Evolutionary conservation across 78 protist species (phyloP).

Genomic region (Mastigamoeba balamuthi): DNA sequence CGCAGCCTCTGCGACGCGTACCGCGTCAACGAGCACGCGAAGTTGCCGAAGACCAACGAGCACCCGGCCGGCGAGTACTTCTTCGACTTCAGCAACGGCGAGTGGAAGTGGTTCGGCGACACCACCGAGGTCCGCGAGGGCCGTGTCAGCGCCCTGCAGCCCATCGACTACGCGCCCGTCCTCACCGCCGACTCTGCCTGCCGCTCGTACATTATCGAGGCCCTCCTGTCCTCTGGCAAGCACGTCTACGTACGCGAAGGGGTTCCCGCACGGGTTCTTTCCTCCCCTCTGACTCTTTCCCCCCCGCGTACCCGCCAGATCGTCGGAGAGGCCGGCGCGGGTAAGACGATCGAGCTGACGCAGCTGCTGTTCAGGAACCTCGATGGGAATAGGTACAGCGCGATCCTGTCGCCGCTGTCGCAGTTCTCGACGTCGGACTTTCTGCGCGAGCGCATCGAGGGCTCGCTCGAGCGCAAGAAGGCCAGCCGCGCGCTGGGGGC

Average conservation of each 20-base stretch:
- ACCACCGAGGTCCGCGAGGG: neutral
- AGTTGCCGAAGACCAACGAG: neutral
- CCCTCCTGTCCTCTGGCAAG: neutral
- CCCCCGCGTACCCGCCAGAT: no score
- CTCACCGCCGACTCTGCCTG: conserved; percentile 65
- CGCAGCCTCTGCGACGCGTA: neutral
- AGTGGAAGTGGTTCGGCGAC: conserved; percentile 62
- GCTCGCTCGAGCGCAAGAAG: conserved; percentile 52
- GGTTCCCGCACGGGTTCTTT: neutral
- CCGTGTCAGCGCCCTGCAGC: neutral
- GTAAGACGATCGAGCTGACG: conserved; percentile 49
- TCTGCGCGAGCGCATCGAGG: conserved; percentile 70
- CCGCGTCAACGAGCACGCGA: no score
- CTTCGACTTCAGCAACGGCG: conserved; percentile 30
- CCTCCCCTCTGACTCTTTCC: no score
- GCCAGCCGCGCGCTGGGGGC: conserved; percentile 51
- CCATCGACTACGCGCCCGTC: conserved; percentile 27
- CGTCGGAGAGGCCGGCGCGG: conserved; percentile 73
- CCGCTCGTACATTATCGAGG: conserved; percentile 17
- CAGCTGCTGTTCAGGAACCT: conserved; percentile 3
- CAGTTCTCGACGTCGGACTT: conserved; percentile 65
- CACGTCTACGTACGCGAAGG: neutral
- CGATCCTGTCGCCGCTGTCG: conserved; percentile 49
- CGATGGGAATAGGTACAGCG: neutral
- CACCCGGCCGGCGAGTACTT: neutral